A percentile compares a stretch with the other conserved stretches of the same genome.
These are phyloP conservation scores for Psilocybe azurescens DNA, from an alignment of 768 basidiomycete species.

Conservation along the genomic window DNA sequence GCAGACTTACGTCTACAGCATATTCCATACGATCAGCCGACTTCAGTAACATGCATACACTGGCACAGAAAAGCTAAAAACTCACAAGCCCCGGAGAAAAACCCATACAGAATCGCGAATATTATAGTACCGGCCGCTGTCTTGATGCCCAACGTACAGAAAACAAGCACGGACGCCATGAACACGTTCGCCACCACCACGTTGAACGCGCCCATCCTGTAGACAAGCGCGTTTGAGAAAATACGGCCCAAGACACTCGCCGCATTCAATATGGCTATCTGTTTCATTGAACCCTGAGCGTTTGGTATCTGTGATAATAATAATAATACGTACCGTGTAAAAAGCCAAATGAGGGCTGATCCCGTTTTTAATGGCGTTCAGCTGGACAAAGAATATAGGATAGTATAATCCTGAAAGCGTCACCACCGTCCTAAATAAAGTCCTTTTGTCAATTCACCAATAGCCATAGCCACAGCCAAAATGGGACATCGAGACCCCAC, in stretches of 20 bases:
- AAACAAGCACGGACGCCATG: constrained; percentile 40
- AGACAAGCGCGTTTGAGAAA: constrained; percentile 46
- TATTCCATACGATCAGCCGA: background rate
- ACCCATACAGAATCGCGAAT: constrained; percentile 49
- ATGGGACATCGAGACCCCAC: background rate
- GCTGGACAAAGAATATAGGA: constrained; percentile 62
- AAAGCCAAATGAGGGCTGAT: constrained; percentile 55
- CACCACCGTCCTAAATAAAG: constrained; percentile 33
- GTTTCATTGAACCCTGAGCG: background rate
- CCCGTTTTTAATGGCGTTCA: constrained; percentile 54
- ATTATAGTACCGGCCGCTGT: constrained; percentile 38
- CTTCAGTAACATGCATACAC: too few species aligned
- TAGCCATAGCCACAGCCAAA: background rate
- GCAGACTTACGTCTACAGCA: constrained; percentile 36
- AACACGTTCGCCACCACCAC: constrained; percentile 39
- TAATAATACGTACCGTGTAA: constrained; percentile 48
- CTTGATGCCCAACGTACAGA: constrained; percentile 47
- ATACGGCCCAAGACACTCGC: constrained; percentile 52
- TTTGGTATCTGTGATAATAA: background rate
- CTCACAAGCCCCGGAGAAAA: constrained; percentile 52
- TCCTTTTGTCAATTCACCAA: background rate
- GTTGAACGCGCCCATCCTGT: constrained; percentile 45
- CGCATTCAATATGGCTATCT: constrained; percentile 60
- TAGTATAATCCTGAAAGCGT: constrained; percentile 48
- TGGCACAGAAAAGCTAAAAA: background rate